Base-by-base conservation (phyloP, 2,329 filamentous ascomycete species). In the Aspergillus vadensis region DNA sequence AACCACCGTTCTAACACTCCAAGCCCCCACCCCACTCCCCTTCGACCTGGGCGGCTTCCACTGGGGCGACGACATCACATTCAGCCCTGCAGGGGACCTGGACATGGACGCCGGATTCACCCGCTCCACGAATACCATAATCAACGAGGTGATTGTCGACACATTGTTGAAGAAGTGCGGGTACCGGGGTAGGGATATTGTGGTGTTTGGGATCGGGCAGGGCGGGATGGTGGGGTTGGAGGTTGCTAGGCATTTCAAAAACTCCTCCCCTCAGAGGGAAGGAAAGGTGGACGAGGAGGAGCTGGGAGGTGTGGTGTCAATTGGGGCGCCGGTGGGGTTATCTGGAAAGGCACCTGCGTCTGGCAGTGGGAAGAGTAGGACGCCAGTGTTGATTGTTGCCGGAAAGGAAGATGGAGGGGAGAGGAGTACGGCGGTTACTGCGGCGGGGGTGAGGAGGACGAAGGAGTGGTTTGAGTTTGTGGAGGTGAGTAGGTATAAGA, bases 1-100 rank as follows among this genome's bases (percentile, higher is more conserved):
- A 70, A 92, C 92, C 55, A 84, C 88, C 59, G 87, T 87, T 69
- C 84, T 97, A 57, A 85, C 91, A 6, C 80, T 96, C 44, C 89
- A 90, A 70, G 92, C 88, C 0, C 87, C 89, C 0, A 82, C 82
- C 23, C 85, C 85, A 0, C 80, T 96, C 5, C 90, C 91, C 1
- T 86, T 91, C 57, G 82, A 87, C 49, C 77, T 93, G 5, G 82
- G 87, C 2, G 87, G 86, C 27, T 89, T 83, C 70, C 86, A 90
- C 76, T 91, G 87, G 87, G 88, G 88, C 51, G 87, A 91, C 69
- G 88, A 90, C 69, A 69, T 91, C 54, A 72, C 75, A 7, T 76
- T 90, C 32, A 81, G 85, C 61, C 72, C 76, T 0, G 82, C 80
- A 0, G 86, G 83, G 2, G 80, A 78, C 1, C 72, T 90, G 27